Base-by-base conservation (phyloP, 768 basidiomycete genomes). In the Suillus weaverae region DNA sequence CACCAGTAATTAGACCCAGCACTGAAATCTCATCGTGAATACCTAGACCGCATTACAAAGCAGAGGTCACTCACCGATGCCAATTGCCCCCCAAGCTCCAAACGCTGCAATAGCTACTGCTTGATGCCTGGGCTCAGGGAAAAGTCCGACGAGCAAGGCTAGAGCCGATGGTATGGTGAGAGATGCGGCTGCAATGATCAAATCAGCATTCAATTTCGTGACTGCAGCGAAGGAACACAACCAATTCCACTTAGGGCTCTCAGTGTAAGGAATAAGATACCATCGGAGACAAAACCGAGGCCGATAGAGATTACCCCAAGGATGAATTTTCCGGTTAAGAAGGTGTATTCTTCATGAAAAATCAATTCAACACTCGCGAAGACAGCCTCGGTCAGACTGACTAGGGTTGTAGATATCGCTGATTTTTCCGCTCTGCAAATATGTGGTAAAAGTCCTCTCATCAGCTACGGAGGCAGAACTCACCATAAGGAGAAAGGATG, bases 361-460 rank as follows among this genome's bases (percentile, higher is more conserved):
- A 6, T 54, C 4, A 54, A n/a, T 54, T 0, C 20, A 2, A n/a
- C 3, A 6, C 6, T 35, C 6, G 20, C 6, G 10, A 54, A 13
- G 10, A 13, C 33, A 54, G 1, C 33, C 11, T 13, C 5, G 1
- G 33, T 20, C 11, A n/a, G 18, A n/a, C 74, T 64, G 20, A 76
- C 76, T 76, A 4, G 76, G 76, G 48, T 68, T 76, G 61, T 76
- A 76, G 6, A 77, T 70, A 63, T 76, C 76, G 57, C 70, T 72
- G 22, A 77, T 72, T 46, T 73, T 67, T 2, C 76, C 76, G 62
- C 75, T 77, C 76, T 75, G 46, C 1, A 35, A 13, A 30, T 39
- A 26, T 22, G 4, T 53, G 43, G n/a, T 33, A 22, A 38, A 41
- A 38, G 8, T 5, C 33, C 26, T 3, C n/a, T 3, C 36, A 4